Evolutionary conservation across 768 basidiomycete genomes (phyloP).

Genomic region (Suillus discolor): DNA sequence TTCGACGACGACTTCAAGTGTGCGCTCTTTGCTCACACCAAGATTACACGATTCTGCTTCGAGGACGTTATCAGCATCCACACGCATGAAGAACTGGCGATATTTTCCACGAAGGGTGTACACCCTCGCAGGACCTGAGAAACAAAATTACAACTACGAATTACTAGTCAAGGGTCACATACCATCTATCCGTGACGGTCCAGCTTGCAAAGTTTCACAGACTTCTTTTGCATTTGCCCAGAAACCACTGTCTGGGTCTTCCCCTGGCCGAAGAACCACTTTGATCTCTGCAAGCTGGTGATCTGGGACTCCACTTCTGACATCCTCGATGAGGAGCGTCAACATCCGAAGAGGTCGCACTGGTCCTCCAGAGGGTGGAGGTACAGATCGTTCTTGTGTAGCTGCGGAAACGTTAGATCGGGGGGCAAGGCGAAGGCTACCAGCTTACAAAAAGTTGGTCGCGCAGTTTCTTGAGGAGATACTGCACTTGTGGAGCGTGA

Average conservation of each 20-base stretch:
- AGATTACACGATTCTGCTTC: conserved; percentile 60
- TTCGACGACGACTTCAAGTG: conserved; percentile 62
- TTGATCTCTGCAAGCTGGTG: conserved; percentile 66
- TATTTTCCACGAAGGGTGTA: conserved; percentile 70
- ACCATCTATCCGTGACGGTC: conserved; percentile 75
- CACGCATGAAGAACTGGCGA: conserved; percentile 67
- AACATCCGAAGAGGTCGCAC: conserved; percentile 48
- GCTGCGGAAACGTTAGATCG: neutral
- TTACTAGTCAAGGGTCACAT: neutral
- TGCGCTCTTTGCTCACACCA: conserved; percentile 52
- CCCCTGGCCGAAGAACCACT: conserved; percentile 53
- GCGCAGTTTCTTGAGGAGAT: conserved; percentile 12
- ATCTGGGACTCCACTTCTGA: conserved; percentile 54
- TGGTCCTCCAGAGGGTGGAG: conserved; percentile 15
- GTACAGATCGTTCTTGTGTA: conserved; percentile 16
- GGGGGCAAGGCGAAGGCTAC: neutral
- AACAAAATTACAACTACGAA: conserved; percentile 8
- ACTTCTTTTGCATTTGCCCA: conserved; percentile 76
- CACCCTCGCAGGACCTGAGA: conserved; percentile 65
- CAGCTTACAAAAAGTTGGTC: conserved; percentile 39
- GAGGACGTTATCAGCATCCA: conserved; percentile 51
- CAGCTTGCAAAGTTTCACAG: conserved; percentile 55
- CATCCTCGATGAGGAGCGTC: conserved; percentile 68
- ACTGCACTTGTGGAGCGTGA: conserved; percentile 2
- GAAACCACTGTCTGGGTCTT: conserved; percentile 55